Evolutionary conservation across 116 monocot genomes (phyloP).

Genomic region (Trichopus zeylanicus): DNA sequence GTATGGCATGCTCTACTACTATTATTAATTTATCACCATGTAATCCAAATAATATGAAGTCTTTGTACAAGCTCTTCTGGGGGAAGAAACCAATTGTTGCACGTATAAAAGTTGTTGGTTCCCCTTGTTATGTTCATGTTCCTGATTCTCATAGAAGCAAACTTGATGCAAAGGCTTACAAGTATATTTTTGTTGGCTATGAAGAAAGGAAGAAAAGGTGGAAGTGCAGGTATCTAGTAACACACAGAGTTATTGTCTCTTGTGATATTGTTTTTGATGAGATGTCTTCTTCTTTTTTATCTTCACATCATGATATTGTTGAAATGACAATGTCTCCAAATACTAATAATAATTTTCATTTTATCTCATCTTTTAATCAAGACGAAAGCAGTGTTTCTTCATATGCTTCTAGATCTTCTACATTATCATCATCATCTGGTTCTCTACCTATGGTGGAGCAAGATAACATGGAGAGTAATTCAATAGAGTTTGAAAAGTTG

Average conservation of each 20-base stretch:
- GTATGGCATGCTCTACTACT: not conserved
- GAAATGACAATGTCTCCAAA: too few species aligned
- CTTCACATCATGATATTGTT: too few species aligned
- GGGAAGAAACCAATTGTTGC: not conserved
- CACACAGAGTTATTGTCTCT: not conserved
- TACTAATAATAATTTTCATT: too few species aligned
- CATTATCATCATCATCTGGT: too few species aligned
- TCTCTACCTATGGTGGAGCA: constrained; percentile 22
- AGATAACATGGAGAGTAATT: constrained; percentile 43
- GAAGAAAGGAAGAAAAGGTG: not conserved
- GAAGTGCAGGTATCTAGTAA: constrained; percentile 3
- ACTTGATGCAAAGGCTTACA: not conserved
- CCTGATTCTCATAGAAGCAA: not conserved
- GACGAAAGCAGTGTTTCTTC: too few species aligned
- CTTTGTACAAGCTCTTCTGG: constrained; percentile 1
- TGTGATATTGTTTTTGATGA: constrained; percentile 6
- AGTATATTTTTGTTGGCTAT: not conserved
- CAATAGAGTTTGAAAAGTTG: too few species aligned
- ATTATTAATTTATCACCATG: constrained; percentile 4
- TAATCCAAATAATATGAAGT: not conserved
- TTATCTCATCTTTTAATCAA: too few species aligned
- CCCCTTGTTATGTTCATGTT: constrained; percentile 1
- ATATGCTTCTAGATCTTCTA: too few species aligned
- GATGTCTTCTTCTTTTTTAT: not conserved
- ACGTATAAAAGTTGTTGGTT: constrained; percentile 4